phyloP scores from a whole-genome alignment of 177 flowering plant species.

The Vitis hybrid region DNA sequence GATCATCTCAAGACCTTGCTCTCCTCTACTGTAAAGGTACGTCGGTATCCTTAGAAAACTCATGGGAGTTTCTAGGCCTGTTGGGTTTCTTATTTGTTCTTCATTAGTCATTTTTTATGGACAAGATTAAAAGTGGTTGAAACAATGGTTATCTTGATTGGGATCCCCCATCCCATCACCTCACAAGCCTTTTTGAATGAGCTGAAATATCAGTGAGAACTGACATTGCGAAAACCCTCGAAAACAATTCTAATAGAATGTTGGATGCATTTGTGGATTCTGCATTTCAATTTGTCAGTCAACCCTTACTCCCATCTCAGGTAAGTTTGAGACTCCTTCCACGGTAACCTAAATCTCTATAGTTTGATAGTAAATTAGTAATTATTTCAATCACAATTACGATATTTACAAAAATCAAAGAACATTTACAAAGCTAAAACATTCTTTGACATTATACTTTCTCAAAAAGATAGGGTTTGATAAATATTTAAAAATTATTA shows the following conservation, averaged over 20 bases:
- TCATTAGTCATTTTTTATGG: not conserved
- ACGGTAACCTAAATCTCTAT: not conserved
- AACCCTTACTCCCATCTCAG: slow-evolving; percentile 33
- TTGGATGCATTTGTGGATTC: slow-evolving; percentile 35
- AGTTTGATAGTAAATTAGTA: no score
- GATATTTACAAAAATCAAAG: not conserved
- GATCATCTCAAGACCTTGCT: slow-evolving; percentile 16
- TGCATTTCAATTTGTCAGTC: slow-evolving; percentile 23
- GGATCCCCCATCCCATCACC: not conserved
- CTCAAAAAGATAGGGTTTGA: no score
- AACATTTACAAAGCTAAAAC: no score
- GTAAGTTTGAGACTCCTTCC: slow-evolving; percentile 3
- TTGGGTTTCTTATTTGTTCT: not conserved
- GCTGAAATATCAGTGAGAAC: slow-evolving; percentile 25
- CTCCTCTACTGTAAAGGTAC: slow-evolving; percentile 21
- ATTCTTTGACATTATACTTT: no score
- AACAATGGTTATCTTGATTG: not conserved
- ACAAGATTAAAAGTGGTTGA: not conserved
- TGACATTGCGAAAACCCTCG: slow-evolving; percentile 23
- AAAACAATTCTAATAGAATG: slow-evolving; percentile 7
- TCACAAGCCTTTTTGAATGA: slow-evolving; percentile 33
- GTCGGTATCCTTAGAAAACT: no score
- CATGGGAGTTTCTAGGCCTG: no score
- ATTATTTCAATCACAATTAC: not conserved
- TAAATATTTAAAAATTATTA: no score